phyloP scores from a whole-genome alignment of 2,329 filamentous ascomycete species.

The Pseudopithomyces chartarum region DNA sequence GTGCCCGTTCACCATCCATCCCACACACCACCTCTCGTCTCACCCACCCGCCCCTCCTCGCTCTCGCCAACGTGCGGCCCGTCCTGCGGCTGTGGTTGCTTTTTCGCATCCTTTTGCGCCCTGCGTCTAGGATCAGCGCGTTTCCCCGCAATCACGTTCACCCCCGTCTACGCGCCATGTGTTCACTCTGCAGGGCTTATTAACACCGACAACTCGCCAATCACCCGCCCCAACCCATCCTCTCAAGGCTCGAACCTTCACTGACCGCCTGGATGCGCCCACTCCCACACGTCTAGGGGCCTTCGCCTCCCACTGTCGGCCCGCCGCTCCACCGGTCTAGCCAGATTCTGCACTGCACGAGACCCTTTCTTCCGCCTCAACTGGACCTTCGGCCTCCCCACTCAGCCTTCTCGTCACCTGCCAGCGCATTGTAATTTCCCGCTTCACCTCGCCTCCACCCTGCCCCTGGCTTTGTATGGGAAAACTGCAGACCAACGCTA shows the following conservation, averaged over 20 bases:
- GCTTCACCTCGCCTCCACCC: slow-evolving; percentile 2
- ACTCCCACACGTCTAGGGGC: slow-evolving; percentile 13
- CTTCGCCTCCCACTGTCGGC: slow-evolving; percentile 23
- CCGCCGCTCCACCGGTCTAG: slow-evolving; percentile 29
- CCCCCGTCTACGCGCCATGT: slow-evolving; percentile 12
- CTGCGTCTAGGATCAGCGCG: slow-evolving; percentile 4
- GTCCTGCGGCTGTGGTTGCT: neutral
- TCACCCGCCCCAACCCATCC: slow-evolving; percentile 12
- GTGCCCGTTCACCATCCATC: neutral
- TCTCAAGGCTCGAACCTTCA: neutral
- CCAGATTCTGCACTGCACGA: slow-evolving; percentile 37
- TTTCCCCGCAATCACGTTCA: slow-evolving; percentile 13
- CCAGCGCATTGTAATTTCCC: slow-evolving; percentile 22
- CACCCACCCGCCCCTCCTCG: neutral
- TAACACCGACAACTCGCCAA: slow-evolving; percentile 25
- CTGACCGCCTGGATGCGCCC: slow-evolving; percentile 9
- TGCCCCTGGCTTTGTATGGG: slow-evolving; percentile 17
- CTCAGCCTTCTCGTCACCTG: slow-evolving; percentile 23
- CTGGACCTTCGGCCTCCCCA: slow-evolving; percentile 24
- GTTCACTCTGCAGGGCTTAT: slow-evolving; percentile 19
- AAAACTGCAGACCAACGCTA: slow-evolving; percentile 22
- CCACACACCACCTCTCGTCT: neutral
- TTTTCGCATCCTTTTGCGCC: neutral
- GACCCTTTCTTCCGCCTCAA: slow-evolving; percentile 33
- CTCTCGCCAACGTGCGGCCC: neutral